phyloP scores from a whole-genome alignment of 306 rosid species.

The Pterocarpus macrocarpus region DNA sequence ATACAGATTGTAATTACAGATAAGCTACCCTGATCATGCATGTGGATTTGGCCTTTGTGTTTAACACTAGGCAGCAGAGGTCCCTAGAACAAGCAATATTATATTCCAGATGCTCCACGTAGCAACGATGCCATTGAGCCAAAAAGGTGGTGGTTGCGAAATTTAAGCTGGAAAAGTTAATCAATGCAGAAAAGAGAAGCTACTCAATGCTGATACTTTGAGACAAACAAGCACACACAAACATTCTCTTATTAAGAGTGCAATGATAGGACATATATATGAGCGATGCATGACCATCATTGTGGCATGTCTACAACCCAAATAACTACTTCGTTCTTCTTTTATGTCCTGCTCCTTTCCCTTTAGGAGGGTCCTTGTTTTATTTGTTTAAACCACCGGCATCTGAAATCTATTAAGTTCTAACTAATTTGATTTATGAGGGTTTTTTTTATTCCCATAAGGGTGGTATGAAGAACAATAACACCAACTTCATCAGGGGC shows the following conservation, averaged over 20 bases:
- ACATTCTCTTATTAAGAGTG: slow-evolving; percentile 17
- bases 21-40: not conserved
- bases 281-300: slow-evolving; percentile 33
- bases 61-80: not conserved
- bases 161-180: slow-evolving; percentile 43
- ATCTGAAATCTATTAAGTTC: too few relatives aligned
- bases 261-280: slow-evolving; percentile 30
- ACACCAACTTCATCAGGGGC: not conserved
- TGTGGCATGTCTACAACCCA: slow-evolving; percentile 11
- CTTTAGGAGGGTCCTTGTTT: slow-evolving; percentile 23
- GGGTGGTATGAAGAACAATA: slow-evolving; percentile 36
- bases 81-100: not conserved
- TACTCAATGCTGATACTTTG: slow-evolving; percentile 15
- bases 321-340: slow-evolving; percentile 10
- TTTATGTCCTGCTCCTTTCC: slow-evolving; percentile 36
- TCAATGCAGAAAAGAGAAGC: slow-evolving; percentile 33
- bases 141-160: slow-evolving; percentile 32
- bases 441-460: slow-evolving; percentile 38
- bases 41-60: not conserved
- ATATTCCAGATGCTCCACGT: slow-evolving; percentile 17
- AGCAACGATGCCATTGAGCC: slow-evolving; percentile 2
- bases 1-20: not conserved
- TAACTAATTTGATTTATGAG: too few relatives aligned
- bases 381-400: too few relatives aligned
- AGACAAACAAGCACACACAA: slow-evolving; percentile 40